These are phyloP conservation scores for Penicillium olsonii DNA, from an alignment of 2,329 filamentous ascomycete genomes.

Conservation along the genomic window DNA sequence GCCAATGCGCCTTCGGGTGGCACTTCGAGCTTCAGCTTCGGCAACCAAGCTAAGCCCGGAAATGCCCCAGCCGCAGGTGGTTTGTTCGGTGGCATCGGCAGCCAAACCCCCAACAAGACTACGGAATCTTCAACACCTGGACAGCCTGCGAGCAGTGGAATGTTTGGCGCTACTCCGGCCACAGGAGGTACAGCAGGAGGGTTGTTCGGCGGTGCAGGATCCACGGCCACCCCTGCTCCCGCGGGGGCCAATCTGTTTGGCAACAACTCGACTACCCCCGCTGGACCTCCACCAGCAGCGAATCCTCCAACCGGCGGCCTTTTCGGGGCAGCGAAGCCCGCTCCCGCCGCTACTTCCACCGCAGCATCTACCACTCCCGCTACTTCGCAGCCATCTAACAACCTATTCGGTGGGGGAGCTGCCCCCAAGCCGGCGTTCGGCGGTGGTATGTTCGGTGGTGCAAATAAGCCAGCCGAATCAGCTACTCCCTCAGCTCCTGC, in stretches of 20 bases:
- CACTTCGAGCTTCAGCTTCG: constrained; percentile 38
- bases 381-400: constrained; percentile 30
- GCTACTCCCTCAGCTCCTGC: constrained; percentile 27
- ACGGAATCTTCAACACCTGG: constrained; percentile 33
- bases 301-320: constrained; percentile 28
- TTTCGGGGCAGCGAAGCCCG: constrained; percentile 31
- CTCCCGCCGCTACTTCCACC: constrained; percentile 23
- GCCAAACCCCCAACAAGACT: constrained; percentile 42
- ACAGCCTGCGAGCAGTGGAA: constrained; percentile 31
- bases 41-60: constrained; percentile 27
- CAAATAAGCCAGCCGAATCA: constrained; percentile 33
- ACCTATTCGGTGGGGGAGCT: constrained; percentile 30
- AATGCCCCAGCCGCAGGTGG: constrained; percentile 23
- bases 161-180: constrained; percentile 37
- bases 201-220: constrained; percentile 37
- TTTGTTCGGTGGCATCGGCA: constrained; percentile 32
- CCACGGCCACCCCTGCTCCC: constrained; percentile 40
- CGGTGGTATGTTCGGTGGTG: constrained; percentile 31
- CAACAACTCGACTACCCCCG: constrained; percentile 52
- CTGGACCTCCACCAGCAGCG: constrained; percentile 47
- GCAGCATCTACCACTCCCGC: constrained; percentile 30
- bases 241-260: constrained; percentile 38
- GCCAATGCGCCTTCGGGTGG: constrained; percentile 24
- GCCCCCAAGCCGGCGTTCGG: constrained; percentile 33
- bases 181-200: constrained; percentile 24